Evolutionary conservation across 2,329 filamentous ascomycete genomes (phyloP).

Genomic region (Colletotrichum higginsianum): DNA sequence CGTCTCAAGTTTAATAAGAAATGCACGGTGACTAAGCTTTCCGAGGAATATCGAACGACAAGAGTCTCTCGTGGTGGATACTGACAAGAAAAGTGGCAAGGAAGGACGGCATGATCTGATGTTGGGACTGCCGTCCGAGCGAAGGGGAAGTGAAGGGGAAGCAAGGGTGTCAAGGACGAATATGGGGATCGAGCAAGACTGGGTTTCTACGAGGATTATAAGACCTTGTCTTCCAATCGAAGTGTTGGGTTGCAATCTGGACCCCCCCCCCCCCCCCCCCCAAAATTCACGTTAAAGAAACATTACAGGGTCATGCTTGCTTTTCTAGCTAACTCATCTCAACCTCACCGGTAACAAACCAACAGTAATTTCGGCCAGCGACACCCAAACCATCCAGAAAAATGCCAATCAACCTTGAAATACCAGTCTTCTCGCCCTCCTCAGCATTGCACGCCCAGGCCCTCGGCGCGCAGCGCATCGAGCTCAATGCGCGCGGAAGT

Average conservation of each 20-base stretch:
- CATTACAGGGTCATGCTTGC: neutral
- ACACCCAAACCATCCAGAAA: neutral
- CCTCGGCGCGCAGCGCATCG: constrained; percentile 65
- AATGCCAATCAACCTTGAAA: constrained; percentile 59
- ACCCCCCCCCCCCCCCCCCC: no score
- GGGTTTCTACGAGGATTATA: neutral
- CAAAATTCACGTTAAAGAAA: neutral
- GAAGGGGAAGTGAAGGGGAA: neutral
- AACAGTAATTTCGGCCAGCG: neutral
- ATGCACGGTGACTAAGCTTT: constrained; percentile 34
- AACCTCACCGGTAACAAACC: neutral
- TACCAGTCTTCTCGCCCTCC: constrained; percentile 66
- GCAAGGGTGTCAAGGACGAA: neutral
- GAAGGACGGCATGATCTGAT: constrained; percentile 32
- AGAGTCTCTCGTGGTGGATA: constrained; percentile 21
- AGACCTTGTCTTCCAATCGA: neutral
- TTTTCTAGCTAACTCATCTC: constrained; percentile 1
- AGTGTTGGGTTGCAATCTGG: neutral
- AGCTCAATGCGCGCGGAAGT: constrained; percentile 67
- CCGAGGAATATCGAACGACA: constrained; percentile 30
- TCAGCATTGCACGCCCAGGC: constrained; percentile 57
- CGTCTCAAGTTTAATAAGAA: constrained; percentile 10
- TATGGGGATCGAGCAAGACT: neutral
- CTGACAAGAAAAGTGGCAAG: constrained; percentile 17
- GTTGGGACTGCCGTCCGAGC: constrained; percentile 19